phyloP scores from a whole-genome alignment of 371 early-diverging fungal genomes.

The Apophysomyces elegans region DNA sequence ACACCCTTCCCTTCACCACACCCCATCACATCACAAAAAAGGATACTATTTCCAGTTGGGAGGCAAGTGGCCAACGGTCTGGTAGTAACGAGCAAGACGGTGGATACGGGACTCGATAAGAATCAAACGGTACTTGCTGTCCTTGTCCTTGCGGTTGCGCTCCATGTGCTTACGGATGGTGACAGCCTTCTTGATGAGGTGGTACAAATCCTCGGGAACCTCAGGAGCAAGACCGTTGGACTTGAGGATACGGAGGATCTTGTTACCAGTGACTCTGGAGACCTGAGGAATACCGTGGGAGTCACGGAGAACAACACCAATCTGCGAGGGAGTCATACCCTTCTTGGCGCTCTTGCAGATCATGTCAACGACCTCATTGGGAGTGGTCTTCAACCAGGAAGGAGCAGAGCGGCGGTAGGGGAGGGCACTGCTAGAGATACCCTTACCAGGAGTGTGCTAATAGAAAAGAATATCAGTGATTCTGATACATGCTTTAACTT shows the following conservation, averaged over 20 bases:
- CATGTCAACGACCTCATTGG: conserved; percentile 96
- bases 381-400: conserved; percentile 96
- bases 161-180: conserved; percentile 99
- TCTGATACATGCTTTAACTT: neutral
- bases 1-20: neutral
- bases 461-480: neutral
- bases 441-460: conserved; percentile 97
- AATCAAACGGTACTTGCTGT: conserved; percentile 99
- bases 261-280: conserved; percentile 94
- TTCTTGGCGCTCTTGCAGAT: conserved; percentile 99
- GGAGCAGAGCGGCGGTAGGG: conserved; percentile 99
- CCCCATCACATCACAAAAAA: conserved; percentile 38
- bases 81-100: conserved; percentile 99
- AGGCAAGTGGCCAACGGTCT: conserved; percentile 96
- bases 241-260: conserved; percentile 94
- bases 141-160: conserved; percentile 99
- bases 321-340: conserved; percentile 98
- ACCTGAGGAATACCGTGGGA: conserved; percentile 98
- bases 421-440: conserved; percentile 98
- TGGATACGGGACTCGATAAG: conserved; percentile 99
- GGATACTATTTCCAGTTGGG: conserved; percentile 97
- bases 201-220: conserved; percentile 99
- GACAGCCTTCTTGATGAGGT: conserved; percentile 99
- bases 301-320: conserved; percentile 99
- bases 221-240: conserved; percentile 93